Evolutionary conservation across 257 asterid genomes (phyloP).

Genomic region (Petrea volubilis): DNA sequence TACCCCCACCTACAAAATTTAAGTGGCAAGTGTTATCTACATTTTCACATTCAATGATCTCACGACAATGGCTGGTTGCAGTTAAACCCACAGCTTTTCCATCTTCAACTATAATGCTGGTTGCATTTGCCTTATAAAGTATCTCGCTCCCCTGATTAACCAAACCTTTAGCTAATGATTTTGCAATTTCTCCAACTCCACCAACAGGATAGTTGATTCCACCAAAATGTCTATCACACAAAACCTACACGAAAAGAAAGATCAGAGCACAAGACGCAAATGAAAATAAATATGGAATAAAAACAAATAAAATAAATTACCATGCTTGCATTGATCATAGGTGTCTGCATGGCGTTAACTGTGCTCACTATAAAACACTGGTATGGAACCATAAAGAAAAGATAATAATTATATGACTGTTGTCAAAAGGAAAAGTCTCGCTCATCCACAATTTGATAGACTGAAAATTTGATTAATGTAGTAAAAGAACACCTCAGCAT

Average conservation of each 20-base stretch:
- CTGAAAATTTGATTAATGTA: slow-evolving; percentile 17
- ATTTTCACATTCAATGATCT: slow-evolving; percentile 23
- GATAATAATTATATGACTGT: slow-evolving; percentile 11
- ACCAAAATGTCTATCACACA: slow-evolving; percentile 98
- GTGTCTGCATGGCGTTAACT: slow-evolving; percentile 85
- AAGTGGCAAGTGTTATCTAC: not conserved
- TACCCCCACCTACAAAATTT: slow-evolving; percentile 83
- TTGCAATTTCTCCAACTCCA: slow-evolving; percentile 95
- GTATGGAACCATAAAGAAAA: slow-evolving; percentile 4
- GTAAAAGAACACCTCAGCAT: slow-evolving; percentile 76
- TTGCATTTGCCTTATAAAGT: slow-evolving; percentile 81
- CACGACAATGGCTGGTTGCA: slow-evolving; percentile 6
- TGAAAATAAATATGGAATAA: not conserved
- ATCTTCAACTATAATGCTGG: slow-evolving; percentile 60
- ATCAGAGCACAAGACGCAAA: slow-evolving; percentile 7
- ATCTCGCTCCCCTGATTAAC: slow-evolving; percentile 72
- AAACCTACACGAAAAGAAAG: slow-evolving; percentile 53
- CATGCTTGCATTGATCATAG: slow-evolving; percentile 99
- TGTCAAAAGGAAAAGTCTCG: not conserved
- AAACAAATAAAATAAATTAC: slow-evolving; percentile 42
- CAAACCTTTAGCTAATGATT: slow-evolving; percentile 86
- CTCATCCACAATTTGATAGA: not conserved
- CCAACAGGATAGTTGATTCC: slow-evolving; percentile 99
- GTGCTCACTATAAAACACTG: slow-evolving; percentile 99
- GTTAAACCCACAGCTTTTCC: slow-evolving; percentile 80